Conservation (phyloP, 2,329 filamentous ascomycete species). For the Alternaria dauci region DNA sequence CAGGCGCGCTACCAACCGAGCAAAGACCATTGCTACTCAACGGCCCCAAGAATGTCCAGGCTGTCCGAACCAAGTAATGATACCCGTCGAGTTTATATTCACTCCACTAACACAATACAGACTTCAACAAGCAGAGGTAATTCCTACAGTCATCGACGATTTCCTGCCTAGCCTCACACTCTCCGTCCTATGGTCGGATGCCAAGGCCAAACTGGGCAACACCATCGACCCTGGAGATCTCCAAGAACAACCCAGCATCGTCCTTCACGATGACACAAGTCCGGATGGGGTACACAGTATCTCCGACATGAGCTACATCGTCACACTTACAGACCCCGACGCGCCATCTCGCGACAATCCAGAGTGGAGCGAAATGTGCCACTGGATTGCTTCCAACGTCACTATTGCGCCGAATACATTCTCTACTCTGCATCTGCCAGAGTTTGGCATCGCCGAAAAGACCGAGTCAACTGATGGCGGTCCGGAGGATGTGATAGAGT, state of each 20-base stretch:
- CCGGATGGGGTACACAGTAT: conserved; percentile 23
- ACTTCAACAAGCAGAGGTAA: conserved; percentile 52
- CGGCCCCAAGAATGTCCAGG: conserved; percentile 28
- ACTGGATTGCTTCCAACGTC: conserved; percentile 60
- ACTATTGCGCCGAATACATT: conserved; percentile 32
- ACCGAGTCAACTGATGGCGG: conserved; percentile 15
- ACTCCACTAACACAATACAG: conserved; percentile 27
- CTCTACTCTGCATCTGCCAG: conserved; percentile 38
- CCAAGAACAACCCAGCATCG: conserved; percentile 53
- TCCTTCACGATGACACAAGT: conserved; percentile 47
- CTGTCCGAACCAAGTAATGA: conserved; percentile 41
- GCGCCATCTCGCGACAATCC: conserved; percentile 63
- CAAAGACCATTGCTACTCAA: conserved; percentile 36
- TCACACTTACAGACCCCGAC: conserved; percentile 66
- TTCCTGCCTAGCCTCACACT: conserved; percentile 65
- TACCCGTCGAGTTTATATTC: not conserved
- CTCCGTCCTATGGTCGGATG: conserved; percentile 57
- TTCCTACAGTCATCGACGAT: conserved; percentile 64
- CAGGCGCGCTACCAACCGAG: conserved; percentile 36
- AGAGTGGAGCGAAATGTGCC: conserved; percentile 66
- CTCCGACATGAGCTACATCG: conserved; percentile 53
- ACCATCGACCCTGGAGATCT: conserved; percentile 57
- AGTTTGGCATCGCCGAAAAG: conserved; percentile 25
- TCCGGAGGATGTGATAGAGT: conserved; percentile 56
- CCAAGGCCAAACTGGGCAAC: conserved; percentile 61